Conservation (phyloP, 257 asterid species). For the Eucommia ulmoides region DNA sequence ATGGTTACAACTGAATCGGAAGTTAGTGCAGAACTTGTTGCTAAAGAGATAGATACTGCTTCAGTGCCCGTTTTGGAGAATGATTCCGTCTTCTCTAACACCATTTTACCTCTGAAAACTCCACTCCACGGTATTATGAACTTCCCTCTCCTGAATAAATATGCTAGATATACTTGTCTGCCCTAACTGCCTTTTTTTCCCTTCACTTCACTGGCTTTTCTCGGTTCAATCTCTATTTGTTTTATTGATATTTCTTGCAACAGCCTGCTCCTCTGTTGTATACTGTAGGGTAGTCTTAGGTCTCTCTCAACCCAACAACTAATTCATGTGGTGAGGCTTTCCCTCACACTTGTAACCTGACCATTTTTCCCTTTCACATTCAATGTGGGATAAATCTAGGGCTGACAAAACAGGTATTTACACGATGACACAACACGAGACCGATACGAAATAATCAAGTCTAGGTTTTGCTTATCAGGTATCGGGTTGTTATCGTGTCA, state of each 20-base stretch:
- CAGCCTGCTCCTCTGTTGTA: background rate
- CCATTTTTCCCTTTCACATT: too few species aligned
- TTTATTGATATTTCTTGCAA: background rate
- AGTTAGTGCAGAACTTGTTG: constrained; percentile 22
- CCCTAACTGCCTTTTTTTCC: background rate
- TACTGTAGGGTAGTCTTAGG: too few species aligned
- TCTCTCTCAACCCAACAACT: too few species aligned
- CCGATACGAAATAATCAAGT: too few species aligned
- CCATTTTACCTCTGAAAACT: constrained; percentile 29
- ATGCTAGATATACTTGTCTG: constrained; percentile 8
- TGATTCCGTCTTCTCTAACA: constrained; percentile 28
- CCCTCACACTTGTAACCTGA: too few species aligned
- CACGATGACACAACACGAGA: too few species aligned
- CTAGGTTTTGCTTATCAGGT: too few species aligned
- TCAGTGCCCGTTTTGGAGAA: constrained; percentile 22
- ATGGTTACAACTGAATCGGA: constrained; percentile 24
- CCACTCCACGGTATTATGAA: constrained; percentile 44
- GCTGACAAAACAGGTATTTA: too few species aligned
- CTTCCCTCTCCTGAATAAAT: constrained; percentile 18
- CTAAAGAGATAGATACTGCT: constrained; percentile 27
- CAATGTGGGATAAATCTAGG: too few species aligned
- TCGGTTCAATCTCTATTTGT: background rate
- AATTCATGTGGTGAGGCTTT: too few species aligned
- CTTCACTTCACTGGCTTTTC: too few species aligned
- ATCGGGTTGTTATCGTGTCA: too few species aligned